Conservation (phyloP, 129 eudicot species). For the Escallonia herrerae region DNA sequence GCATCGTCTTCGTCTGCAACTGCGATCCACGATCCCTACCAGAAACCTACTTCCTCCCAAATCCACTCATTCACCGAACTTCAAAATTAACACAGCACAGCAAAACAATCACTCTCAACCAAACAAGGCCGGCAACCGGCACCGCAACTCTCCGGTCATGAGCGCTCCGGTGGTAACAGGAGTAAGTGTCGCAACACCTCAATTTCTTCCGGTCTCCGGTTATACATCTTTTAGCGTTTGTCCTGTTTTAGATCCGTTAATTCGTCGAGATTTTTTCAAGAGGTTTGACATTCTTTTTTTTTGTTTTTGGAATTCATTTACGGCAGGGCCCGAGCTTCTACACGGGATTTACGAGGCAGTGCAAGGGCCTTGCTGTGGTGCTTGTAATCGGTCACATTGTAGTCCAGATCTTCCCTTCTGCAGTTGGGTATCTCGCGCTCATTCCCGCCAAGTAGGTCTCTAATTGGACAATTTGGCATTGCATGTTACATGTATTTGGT, state of each 20-base stretch:
- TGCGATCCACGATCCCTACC: too few relatives aligned
- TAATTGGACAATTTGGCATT: too few relatives aligned
- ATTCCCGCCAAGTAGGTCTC: slow-evolving; percentile 98
- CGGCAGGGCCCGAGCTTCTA: slow-evolving; percentile 43
- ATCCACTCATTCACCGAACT: too few relatives aligned
- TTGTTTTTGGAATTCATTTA: too few relatives aligned
- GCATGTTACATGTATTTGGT: too few relatives aligned
- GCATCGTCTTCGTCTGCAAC: too few relatives aligned
- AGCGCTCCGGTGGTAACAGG: slow-evolving; percentile 32
- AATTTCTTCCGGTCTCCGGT: not conserved
- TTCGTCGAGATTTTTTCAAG: not conserved
- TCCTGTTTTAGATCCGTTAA: slow-evolving; percentile 4
- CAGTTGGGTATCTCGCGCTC: slow-evolving; percentile 72
- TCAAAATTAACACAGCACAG: too few relatives aligned
- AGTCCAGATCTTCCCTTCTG: slow-evolving; percentile 73
- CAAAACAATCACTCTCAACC: too few relatives aligned
- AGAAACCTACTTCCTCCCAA: too few relatives aligned
- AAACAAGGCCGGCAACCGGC: too few relatives aligned
- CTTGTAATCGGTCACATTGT: slow-evolving; percentile 80
- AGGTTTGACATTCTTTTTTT: not conserved
- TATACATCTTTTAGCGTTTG: too few relatives aligned
- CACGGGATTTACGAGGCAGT: slow-evolving; percentile 75
- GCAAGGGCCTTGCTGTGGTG: slow-evolving; percentile 91
- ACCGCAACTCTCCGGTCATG: slow-evolving; percentile 21
- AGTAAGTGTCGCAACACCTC: slow-evolving; percentile 11